Evolutionary conservation across 768 basidiomycete genomes (phyloP).

Genomic region (Podaxis sp.): DNA sequence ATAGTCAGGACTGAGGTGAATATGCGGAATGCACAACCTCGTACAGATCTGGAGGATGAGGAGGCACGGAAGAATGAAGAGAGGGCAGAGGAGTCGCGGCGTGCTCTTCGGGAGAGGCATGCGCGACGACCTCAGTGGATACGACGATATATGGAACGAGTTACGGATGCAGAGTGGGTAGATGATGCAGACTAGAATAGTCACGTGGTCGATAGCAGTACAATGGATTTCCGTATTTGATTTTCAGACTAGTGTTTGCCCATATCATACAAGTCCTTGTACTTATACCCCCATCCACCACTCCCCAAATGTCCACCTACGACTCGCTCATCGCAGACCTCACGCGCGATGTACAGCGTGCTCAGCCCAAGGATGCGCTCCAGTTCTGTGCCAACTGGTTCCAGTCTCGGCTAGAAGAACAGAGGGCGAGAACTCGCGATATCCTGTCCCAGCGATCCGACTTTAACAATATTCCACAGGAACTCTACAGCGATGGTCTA

Average conservation of each 20-base stretch:
- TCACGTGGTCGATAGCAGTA: conserved; percentile 18
- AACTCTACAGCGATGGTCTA: conserved; percentile 56
- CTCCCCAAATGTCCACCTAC: conserved; percentile 60
- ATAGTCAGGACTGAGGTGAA: conserved; percentile 63
- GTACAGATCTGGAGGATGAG: conserved; percentile 15
- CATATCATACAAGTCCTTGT: not conserved
- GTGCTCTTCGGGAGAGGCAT: conserved; percentile 45
- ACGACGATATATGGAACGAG: conserved; percentile 58
- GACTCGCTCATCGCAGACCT: conserved; percentile 80
- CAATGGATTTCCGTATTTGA: conserved; percentile 10
- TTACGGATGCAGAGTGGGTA: conserved; percentile 61
- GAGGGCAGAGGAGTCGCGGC: conserved; percentile 32
- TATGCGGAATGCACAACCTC: conserved; percentile 28
- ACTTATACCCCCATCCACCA: conserved; percentile 2
- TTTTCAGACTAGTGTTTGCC: not conserved
- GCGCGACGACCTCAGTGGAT: conserved; percentile 57
- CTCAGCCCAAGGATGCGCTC: conserved; percentile 84
- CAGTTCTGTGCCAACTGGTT: conserved; percentile 97
- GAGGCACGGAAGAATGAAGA: conserved; percentile 21
- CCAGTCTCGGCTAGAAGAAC: conserved; percentile 81
- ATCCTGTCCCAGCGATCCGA: conserved; percentile 48
- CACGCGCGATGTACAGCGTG: conserved; percentile 79
- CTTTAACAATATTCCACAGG: conserved; percentile 48
- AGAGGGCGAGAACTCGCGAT: conserved; percentile 71
- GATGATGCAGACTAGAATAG: conserved; percentile 51